A percentile compares a stretch with the other conserved stretches of the same genome.
Evolutionary conservation across 1,284 basidiomycete species (phyloP).

Genomic region (Leccinum proliferum): DNA sequence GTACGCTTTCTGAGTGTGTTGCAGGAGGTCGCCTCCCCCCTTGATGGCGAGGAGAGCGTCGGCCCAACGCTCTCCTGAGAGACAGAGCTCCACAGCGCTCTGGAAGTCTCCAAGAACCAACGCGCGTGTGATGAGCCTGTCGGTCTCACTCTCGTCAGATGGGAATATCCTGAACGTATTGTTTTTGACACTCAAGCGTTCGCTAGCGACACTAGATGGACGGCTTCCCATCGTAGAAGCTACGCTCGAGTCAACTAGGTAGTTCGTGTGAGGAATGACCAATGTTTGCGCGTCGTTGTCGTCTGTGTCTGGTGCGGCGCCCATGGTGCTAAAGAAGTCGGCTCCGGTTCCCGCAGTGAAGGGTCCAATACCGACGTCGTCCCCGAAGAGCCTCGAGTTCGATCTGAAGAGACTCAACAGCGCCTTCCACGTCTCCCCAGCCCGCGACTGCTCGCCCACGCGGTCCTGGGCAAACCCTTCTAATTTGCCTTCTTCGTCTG

Average conservation of each 20-base stretch:
- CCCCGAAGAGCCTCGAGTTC: constrained; percentile 85
- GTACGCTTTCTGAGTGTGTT: constrained; percentile 90
- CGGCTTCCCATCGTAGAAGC: constrained; percentile 88
- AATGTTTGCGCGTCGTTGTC: constrained; percentile 56
- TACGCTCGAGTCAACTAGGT: constrained; percentile 79
- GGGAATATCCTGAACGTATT: constrained; percentile 94
- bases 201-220: constrained; percentile 73
- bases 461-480: constrained; percentile 64
- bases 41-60: constrained; percentile 94
- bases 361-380: constrained; percentile 61
- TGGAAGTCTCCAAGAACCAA: constrained; percentile 94
- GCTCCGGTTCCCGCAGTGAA: constrained; percentile 59
- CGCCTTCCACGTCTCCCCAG: constrained; percentile 80
- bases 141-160: constrained; percentile 81
- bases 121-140: constrained; percentile 88
- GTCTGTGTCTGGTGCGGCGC: constrained; percentile 37
- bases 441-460: constrained; percentile 34
- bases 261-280: constrained; percentile 72
- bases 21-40: constrained; percentile 87
- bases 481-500: constrained; percentile 59
- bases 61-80: constrained; percentile 87
- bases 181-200: constrained; percentile 44
- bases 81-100: constrained; percentile 88
- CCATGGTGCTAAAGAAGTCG: constrained; percentile 89
- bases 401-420: constrained; percentile 86